Evolutionary conservation across 768 basidiomycete genomes (phyloP).

Genomic region (Boletus rex-veris): DNA sequence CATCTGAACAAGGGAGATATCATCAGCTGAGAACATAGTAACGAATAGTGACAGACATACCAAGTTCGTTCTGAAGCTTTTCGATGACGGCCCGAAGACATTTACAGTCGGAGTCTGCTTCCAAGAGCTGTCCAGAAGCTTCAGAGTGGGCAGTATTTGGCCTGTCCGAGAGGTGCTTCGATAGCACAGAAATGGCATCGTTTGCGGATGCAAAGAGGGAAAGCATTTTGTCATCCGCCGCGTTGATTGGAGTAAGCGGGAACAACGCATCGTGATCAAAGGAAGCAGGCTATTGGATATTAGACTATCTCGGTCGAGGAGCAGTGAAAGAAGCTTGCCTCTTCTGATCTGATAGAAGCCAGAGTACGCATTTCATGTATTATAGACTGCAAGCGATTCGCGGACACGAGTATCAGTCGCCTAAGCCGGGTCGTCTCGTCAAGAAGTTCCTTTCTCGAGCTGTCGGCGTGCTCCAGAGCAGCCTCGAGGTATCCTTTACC

Average conservation of each 20-base stretch:
- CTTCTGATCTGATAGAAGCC: slow-evolving; percentile 42
- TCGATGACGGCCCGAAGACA: slow-evolving; percentile 50
- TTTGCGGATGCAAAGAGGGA: slow-evolving; percentile 43
- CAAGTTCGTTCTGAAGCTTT: slow-evolving; percentile 54
- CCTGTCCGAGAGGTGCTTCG: slow-evolving; percentile 20
- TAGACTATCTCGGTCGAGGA: slow-evolving; percentile 1
- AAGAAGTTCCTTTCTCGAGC: slow-evolving; percentile 53
- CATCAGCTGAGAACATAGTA: slow-evolving; percentile 9
- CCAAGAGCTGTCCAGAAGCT: slow-evolving; percentile 14
- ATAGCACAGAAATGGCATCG: slow-evolving; percentile 32
- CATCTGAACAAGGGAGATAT: slow-evolving; percentile 32
- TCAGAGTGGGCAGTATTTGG: slow-evolving; percentile 8
- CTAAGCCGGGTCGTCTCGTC: slow-evolving; percentile 66
- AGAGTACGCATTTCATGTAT: slow-evolving; percentile 44
- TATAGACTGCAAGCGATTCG: slow-evolving; percentile 62
- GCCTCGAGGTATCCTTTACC: slow-evolving; percentile 58
- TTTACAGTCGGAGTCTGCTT: slow-evolving; percentile 33
- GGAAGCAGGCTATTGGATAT: slow-evolving; percentile 37
- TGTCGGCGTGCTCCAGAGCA: slow-evolving; percentile 72
- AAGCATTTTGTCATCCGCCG: slow-evolving; percentile 46
- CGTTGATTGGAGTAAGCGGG: slow-evolving; percentile 48
- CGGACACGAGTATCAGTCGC: slow-evolving; percentile 54
- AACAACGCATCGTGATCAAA: slow-evolving; percentile 50
- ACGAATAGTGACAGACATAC: slow-evolving; percentile 34
- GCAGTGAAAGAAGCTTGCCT: slow-evolving; percentile 36